Conservation (phyloP, 768 basidiomycete species). For the Xanthoconium purpureum region DNA sequence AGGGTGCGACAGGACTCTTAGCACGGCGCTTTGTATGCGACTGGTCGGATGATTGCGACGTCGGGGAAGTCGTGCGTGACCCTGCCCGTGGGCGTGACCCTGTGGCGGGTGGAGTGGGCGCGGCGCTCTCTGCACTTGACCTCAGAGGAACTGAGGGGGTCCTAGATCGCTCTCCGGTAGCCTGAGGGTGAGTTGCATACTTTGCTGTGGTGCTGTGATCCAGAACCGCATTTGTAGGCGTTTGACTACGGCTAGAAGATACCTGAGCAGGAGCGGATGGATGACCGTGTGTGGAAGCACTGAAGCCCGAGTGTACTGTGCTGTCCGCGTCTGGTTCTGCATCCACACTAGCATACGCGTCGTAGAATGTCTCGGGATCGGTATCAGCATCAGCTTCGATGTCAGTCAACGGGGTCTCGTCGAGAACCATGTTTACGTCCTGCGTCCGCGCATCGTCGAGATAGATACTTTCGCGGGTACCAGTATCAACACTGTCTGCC, state of each 20-base stretch:
- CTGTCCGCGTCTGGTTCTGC: slow-evolving; percentile 18
- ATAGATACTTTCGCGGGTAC: slow-evolving; percentile 60
- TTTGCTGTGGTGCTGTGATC: slow-evolving; percentile 40
- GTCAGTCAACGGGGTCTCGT: slow-evolving; percentile 75
- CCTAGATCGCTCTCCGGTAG: slow-evolving; percentile 44
- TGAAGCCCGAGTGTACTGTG: slow-evolving; percentile 16
- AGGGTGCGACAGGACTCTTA: slow-evolving; percentile 45
- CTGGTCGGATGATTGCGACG: slow-evolving; percentile 28
- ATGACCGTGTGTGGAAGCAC: slow-evolving; percentile 16
- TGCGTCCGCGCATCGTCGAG: slow-evolving; percentile 57
- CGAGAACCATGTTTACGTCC: slow-evolving; percentile 56
- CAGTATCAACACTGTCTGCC: slow-evolving; percentile 62
- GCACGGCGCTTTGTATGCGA: slow-evolving; percentile 43
- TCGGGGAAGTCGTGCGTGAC: slow-evolving; percentile 31
- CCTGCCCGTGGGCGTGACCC: slow-evolving; percentile 19
- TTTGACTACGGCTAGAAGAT: slow-evolving; percentile 39
- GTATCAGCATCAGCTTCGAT: slow-evolving; percentile 53
- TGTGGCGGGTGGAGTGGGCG: slow-evolving; percentile 35
- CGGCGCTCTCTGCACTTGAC: slow-evolving; percentile 40
- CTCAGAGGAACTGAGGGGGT: slow-evolving; percentile 40
- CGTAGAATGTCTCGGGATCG: slow-evolving; percentile 42
- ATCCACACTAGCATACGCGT: slow-evolving; percentile 27
- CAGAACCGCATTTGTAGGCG: slow-evolving; percentile 40
- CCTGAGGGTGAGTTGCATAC: slow-evolving; percentile 38
- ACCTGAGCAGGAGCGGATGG: slow-evolving; percentile 19